phyloP scores from a whole-genome alignment of 2,329 filamentous ascomycete species.

The Colletotrichum echinochloae region DNA sequence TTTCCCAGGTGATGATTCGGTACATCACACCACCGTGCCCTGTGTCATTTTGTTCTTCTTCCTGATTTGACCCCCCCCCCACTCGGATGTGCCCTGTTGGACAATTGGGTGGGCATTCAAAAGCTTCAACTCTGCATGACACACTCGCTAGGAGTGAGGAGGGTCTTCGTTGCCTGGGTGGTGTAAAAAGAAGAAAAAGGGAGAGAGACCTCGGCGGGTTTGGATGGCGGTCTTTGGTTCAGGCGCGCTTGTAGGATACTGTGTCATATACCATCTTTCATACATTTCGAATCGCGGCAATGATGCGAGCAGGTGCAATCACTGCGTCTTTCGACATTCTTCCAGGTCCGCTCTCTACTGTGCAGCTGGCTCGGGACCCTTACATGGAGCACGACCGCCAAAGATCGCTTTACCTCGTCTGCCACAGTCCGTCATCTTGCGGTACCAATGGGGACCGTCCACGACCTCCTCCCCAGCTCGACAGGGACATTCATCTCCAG shows the following conservation, averaged over 20 bases:
- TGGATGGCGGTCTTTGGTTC: background rate
- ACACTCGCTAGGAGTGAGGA: constrained; percentile 32
- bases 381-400: background rate
- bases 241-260: constrained; percentile 27
- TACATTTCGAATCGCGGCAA: constrained; percentile 8
- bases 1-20: background rate
- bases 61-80: constrained; percentile 30
- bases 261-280: constrained; percentile 37
- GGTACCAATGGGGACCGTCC: constrained; percentile 8
- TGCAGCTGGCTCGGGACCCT: background rate
- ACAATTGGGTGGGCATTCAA: background rate
- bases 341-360: background rate
- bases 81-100: background rate
- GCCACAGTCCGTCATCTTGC: background rate
- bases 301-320: background rate
- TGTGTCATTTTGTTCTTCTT: constrained; percentile 11
- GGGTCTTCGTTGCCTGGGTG: background rate
- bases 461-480: constrained; percentile 11
- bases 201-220: background rate
- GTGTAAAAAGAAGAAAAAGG: background rate
- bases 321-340: constrained; percentile 1
- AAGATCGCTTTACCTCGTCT: background rate
- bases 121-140: constrained; percentile 14
- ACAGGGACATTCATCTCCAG: constrained; percentile 39
- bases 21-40: background rate